Conservation (phyloP, 176 grass and related monocot species). For the Pharus latifolius region DNA sequence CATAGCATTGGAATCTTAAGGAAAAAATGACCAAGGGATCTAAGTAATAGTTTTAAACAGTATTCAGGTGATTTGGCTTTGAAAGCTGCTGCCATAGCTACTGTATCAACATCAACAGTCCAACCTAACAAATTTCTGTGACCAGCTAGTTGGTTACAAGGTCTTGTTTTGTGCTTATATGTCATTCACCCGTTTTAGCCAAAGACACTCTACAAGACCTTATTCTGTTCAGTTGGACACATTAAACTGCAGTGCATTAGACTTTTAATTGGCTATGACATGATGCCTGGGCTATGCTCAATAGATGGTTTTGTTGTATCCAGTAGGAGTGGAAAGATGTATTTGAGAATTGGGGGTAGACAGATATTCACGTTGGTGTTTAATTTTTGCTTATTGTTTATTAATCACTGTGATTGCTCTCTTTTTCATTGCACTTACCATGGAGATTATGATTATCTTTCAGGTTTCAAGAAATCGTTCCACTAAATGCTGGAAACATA, state of each 20-base stretch:
- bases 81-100: too few relatives aligned
- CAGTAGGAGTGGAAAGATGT: background rate
- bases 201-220: too few relatives aligned
- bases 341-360: background rate
- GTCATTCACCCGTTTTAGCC: too few relatives aligned
- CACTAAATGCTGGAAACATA: conserved; percentile 73
- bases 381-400: background rate
- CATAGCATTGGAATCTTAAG: background rate
- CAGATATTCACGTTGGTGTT: background rate
- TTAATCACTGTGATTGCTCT: background rate
- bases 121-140: too few relatives aligned
- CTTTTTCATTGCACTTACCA: conserved; percentile 10
- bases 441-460: conserved; percentile 20
- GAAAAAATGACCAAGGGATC: background rate
- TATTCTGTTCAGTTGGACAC: too few relatives aligned
- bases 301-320: background rate
- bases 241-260: too few relatives aligned
- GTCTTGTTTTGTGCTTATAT: too few relatives aligned
- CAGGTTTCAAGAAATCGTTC: conserved; percentile 90
- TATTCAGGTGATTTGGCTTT: too few relatives aligned
- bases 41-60: background rate
- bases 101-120: too few relatives aligned
- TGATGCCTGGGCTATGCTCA: background rate
- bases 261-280: background rate
- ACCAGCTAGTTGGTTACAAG: too few relatives aligned